Base-by-base conservation (phyloP, 1,284 basidiomycete species). In the Boletus semigastroideus region DNA sequence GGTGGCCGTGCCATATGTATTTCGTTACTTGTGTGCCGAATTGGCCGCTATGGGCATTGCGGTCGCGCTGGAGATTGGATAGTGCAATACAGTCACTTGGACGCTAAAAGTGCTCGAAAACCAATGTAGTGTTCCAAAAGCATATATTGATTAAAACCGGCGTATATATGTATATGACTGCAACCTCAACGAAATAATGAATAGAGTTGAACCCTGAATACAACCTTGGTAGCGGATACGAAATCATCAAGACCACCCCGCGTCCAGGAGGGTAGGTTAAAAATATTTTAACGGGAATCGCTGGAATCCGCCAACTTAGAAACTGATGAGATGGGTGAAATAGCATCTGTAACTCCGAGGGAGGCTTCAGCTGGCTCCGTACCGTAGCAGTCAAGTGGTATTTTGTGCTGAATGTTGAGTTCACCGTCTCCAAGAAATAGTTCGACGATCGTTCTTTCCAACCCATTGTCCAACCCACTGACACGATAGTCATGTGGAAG, bases 1-100 rank as follows among this genome's bases (percentile, higher is more conserved):
- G 41, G 84, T 98, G 48, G 96, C 96, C 7, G 85, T 99, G 22
- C 97, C 97, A 7, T 99, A 94, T 67, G 96, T 98, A 43, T 94
- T 95, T 73, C 79, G 92, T 49, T 92, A 94, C 70, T 78, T 95
- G 9, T 92, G 90, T 66, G 89, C 89, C 7, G 89, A 92, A 68
- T 69, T 92, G 49, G 90, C 89, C 22, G 84, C 89, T 5, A 92
- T 92, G 90, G 89, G 89, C 27, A 92, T 92, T 56, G 82, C 85
- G n/a, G 79, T 92, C 46, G 88, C 89, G 28, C 66, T 92, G 44
- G 83, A 87, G 67, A 79, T 90, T 49, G 72, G 57, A 47, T 70
- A 43, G 76, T 69, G 33, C 55, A 76, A 70, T 11, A 38, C 36
- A 3, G 38, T 34, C 47, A 19, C n/a, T 39, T 51, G 16, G 14